phyloP scores from a whole-genome alignment of 805 yeast species.

The Kazachstania viticola region DNA sequence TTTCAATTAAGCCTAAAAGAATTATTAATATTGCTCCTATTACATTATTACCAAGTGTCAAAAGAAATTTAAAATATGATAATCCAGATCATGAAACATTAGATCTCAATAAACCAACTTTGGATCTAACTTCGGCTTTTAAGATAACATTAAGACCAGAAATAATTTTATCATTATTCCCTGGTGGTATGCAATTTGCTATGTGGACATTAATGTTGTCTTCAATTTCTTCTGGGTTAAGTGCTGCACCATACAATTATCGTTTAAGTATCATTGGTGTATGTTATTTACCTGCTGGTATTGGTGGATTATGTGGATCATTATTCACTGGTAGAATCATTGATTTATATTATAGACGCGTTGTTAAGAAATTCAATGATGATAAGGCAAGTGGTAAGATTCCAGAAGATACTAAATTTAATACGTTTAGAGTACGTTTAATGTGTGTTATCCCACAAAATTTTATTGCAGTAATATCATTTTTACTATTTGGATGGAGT shows the following conservation, averaged over 20 bases:
- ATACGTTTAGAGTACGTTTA: conserved; percentile 44
- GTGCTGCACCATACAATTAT: conserved; percentile 37
- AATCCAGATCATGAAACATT: conserved; percentile 24
- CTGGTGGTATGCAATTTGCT: conserved; percentile 52
- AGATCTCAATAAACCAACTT: conserved; percentile 12
- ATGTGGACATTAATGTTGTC: conserved; percentile 63
- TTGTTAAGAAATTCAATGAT: conserved; percentile 16
- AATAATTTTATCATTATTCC: conserved; percentile 40
- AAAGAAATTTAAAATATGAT: conserved; percentile 16
- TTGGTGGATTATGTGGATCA: conserved; percentile 55
- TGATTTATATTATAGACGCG: conserved; percentile 36
- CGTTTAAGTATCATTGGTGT: conserved; percentile 48
- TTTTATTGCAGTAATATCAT: conserved; percentile 29
- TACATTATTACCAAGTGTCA: conserved; percentile 17
- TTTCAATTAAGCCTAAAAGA: conserved; percentile 43
- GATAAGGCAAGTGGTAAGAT: conserved; percentile 16
- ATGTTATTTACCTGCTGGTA: conserved; percentile 65
- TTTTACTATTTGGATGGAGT: conserved; percentile 65
- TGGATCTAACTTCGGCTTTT: conserved; percentile 30
- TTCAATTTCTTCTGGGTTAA: conserved; percentile 44
- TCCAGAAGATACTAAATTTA: conserved; percentile 29
- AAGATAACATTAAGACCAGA: conserved; percentile 34
- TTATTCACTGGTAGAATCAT: conserved; percentile 44
- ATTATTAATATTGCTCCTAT: conserved; percentile 36
- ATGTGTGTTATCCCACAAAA: conserved; percentile 35